Base-by-base conservation (phyloP, 257 asterid species). In the Gentiana dahurica region DNA sequence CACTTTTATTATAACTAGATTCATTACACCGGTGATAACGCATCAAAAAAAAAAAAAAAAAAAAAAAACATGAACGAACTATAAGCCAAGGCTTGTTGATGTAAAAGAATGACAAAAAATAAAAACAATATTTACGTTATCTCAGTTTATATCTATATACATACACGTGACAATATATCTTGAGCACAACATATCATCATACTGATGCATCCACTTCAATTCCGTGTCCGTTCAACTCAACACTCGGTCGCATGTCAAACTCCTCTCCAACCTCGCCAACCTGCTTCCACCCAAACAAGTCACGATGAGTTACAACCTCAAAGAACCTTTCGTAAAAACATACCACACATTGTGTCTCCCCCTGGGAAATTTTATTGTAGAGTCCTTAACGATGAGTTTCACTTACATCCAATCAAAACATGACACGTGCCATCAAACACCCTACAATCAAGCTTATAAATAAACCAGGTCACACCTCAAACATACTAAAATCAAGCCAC, bases 101-200 rank as follows among this genome's bases (percentile, higher is more conserved):
- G 75, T 11, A 59, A 82, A 51, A 71, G 75, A 81, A 70, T 51
- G 45, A 63, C 24, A 51, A 60, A n/a, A 24, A 24, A 24, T 24
- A 24, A 24, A 59, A 59, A 47, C 46, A 43, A 49, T 24, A 51
- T 56, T 65, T 65, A 58, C 65, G 45, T 58, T 56, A 58, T 60
- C 47, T 60, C 49, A 45, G 51, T 77, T 55, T 60, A 73, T 67
- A 65, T 80, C 60, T 81, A 77, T 83, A 54, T 83, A 79, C 82
- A 77, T 36, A 61, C 53, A 57, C 62, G 51, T 13, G 35, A 37
- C 36, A 46, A 51, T 62, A 60, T 63, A 36, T 32, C 38, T 33
- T 12, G 34, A 8, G 2, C 2, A 15, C 57, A 34, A 24, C 50
- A 55, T 44, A 48, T 24, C 34, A 51, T 71, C 66, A 68, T 43